phyloP scores from a whole-genome alignment of 495 filamentous ascomycete genomes.

The Neurospora sp. region DNA sequence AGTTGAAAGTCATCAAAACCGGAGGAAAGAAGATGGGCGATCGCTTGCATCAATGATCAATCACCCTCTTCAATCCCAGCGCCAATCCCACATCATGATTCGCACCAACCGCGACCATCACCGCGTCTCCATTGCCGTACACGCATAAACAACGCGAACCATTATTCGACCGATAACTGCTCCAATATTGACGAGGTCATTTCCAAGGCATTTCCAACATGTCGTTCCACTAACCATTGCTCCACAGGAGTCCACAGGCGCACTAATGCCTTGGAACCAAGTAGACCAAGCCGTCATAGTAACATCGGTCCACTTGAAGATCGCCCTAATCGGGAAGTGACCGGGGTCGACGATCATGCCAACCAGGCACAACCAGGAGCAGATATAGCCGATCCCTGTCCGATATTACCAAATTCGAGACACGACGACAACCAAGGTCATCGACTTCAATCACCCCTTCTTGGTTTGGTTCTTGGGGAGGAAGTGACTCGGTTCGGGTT shows the following conservation, averaged over 20 bases:
- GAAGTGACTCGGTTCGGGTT: neutral
- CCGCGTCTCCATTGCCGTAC: no score
- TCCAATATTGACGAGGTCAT: conserved; percentile 14
- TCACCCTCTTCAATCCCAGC: neutral
- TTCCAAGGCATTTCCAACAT: conserved; percentile 13
- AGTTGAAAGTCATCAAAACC: neutral
- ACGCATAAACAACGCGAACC: neutral
- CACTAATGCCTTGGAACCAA: neutral
- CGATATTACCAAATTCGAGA: neutral
- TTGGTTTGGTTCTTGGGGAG: neutral
- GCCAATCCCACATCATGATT: neutral
- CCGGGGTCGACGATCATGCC: neutral
- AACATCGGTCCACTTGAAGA: neutral
- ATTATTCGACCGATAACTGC: neutral
- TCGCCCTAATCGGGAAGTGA: neutral
- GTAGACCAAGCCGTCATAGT: neutral
- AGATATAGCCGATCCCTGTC: neutral
- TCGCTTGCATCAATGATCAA: neutral
- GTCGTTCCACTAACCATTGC: neutral
- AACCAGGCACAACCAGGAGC: no score
- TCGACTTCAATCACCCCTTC: neutral
- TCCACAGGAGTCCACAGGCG: neutral
- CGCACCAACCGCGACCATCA: neutral
- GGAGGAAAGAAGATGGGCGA: neutral
- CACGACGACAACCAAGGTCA: neutral